A percentile compares a stretch with the other conserved stretches of the same genome.
Evolutionary conservation across 1,139 yeast genomes (phyloP).

Genomic region (Taiozyma sp.): DNA sequence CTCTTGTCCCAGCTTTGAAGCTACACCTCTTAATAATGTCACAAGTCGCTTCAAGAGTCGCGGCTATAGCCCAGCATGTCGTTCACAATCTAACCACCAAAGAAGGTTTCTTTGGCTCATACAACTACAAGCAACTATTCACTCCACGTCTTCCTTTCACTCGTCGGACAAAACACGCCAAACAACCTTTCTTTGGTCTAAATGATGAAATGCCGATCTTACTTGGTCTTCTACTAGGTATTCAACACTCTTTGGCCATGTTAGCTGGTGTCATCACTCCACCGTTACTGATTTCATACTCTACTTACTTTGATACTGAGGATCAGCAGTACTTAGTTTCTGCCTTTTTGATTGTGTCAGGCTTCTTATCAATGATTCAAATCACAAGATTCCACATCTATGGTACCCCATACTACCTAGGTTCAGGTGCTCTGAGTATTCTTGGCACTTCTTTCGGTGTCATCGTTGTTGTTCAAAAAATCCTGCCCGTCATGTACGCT

Average conservation of each 20-base stretch:
- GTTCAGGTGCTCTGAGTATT: slow-evolving; percentile 83
- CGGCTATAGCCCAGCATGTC: background rate
- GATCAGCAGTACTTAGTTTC: slow-evolving; percentile 68
- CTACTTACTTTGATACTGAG: slow-evolving; percentile 49
- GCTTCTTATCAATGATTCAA: slow-evolving; percentile 66
- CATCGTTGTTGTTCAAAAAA: slow-evolving; percentile 68
- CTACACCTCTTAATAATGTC: background rate
- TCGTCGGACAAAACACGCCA: slow-evolving; percentile 13
- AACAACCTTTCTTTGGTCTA: slow-evolving; percentile 77
- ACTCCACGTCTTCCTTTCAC: slow-evolving; percentile 69
- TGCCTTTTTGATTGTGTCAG: slow-evolving; percentile 68
- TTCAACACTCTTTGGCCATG: slow-evolving; percentile 87
- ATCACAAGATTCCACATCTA: slow-evolving; percentile 74
- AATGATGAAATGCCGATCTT: slow-evolving; percentile 73
- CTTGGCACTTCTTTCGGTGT: slow-evolving; percentile 90
- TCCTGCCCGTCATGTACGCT: slow-evolving; percentile 73
- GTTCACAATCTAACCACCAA: slow-evolving; percentile 49
- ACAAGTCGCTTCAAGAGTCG: background rate
- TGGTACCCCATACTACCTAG: slow-evolving; percentile 67
- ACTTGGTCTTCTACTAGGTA: slow-evolving; percentile 69
- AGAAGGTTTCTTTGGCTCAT: slow-evolving; percentile 78
- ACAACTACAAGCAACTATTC: slow-evolving; percentile 72
- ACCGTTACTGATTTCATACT: slow-evolving; percentile 59
- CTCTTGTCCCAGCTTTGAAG: background rate
- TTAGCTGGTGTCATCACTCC: slow-evolving; percentile 87